A percentile compares a stretch with the other conserved stretches of the same genome.
Evolutionary conservation across 2,329 filamentous ascomycete species (phyloP).

Genomic region (Metarhizium humberi): DNA sequence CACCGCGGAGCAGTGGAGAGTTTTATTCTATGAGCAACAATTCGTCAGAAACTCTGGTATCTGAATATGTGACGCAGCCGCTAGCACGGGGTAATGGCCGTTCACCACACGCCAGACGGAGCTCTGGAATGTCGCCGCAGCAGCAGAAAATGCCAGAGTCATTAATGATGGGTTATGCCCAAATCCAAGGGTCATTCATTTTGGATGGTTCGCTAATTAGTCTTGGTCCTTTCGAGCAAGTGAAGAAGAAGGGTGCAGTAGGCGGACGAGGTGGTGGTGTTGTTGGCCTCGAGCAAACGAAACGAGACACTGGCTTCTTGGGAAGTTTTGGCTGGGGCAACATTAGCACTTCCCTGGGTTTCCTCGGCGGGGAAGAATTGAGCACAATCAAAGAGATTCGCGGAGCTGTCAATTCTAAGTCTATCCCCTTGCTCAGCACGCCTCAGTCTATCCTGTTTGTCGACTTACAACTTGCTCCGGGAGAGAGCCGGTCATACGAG

Average conservation of each 20-base stretch:
- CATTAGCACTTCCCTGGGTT: conserved; percentile 76
- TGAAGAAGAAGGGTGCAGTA: conserved; percentile 87
- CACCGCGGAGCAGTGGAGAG: conserved; percentile 84
- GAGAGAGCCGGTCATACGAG: conserved; percentile 78
- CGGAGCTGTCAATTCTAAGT: conserved; percentile 73
- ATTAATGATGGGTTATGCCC: conserved; percentile 96
- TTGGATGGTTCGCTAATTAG: conserved; percentile 88
- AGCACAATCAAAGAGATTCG: conserved; percentile 96
- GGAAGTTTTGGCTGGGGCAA: conserved; percentile 80
- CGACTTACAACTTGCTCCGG: conserved; percentile 76
- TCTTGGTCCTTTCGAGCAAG: conserved; percentile 83
- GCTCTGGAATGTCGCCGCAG: conserved; percentile 33
- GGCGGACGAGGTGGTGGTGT: conserved; percentile 82
- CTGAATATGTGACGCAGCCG: conserved; percentile 65
- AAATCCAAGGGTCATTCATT: conserved; percentile 85
- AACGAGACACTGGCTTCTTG: conserved; percentile 70
- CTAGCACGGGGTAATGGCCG: conserved; percentile 22
- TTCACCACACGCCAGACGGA: conserved; percentile 36
- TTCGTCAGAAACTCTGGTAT: conserved; percentile 85
- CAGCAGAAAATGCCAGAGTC: conserved; percentile 56
- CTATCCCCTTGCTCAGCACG: conserved; percentile 85
- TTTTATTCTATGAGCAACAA: conserved; percentile 94
- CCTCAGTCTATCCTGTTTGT: conserved; percentile 95
- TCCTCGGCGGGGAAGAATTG: conserved; percentile 78
- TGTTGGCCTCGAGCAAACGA: conserved; percentile 65